phyloP scores from a whole-genome alignment of 768 basidiomycete genomes.

The Russula sp. region DNA sequence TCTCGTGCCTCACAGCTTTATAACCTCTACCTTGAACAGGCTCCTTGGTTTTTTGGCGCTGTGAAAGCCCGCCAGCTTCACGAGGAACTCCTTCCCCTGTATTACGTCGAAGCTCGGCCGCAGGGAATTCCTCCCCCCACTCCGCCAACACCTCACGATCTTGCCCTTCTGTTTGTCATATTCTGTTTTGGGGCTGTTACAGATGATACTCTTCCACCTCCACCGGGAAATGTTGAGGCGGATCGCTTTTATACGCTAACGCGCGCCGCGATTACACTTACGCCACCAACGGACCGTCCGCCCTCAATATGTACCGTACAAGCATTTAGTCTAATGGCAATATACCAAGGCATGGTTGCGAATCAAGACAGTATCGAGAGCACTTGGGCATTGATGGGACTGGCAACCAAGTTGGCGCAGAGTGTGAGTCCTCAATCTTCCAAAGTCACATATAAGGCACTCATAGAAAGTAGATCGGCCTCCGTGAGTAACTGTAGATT shows the following conservation, averaged over 20 bases:
- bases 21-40: slow-evolving; percentile 72
- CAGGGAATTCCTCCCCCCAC: neutral
- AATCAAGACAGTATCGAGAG: slow-evolving; percentile 68
- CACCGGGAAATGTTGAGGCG: slow-evolving; percentile 51
- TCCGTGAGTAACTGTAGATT: slow-evolving; percentile 45
- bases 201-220: slow-evolving; percentile 33
- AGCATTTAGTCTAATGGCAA: slow-evolving; percentile 61
- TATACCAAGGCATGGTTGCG: slow-evolving; percentile 65
- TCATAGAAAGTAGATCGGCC: slow-evolving; percentile 50
- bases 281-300: slow-evolving; percentile 66
- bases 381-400: slow-evolving; percentile 64
- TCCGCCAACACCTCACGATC: slow-evolving; percentile 19
- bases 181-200: slow-evolving; percentile 20
- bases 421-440: slow-evolving; percentile 48
- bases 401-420: slow-evolving; percentile 64
- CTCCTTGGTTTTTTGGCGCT: slow-evolving; percentile 77
- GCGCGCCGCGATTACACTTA: slow-evolving; percentile 61
- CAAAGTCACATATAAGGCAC: neutral
- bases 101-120: slow-evolving; percentile 52
- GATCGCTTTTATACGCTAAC: slow-evolving; percentile 57
- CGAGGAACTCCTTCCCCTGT: slow-evolving; percentile 63
- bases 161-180: slow-evolving; percentile 20
- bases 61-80: slow-evolving; percentile 59
- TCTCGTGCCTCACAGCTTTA: slow-evolving; percentile 55
- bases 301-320: slow-evolving; percentile 72